phyloP scores from a whole-genome alignment of 257 asterid genomes.

The Schizonepeta tenuifolia region DNA sequence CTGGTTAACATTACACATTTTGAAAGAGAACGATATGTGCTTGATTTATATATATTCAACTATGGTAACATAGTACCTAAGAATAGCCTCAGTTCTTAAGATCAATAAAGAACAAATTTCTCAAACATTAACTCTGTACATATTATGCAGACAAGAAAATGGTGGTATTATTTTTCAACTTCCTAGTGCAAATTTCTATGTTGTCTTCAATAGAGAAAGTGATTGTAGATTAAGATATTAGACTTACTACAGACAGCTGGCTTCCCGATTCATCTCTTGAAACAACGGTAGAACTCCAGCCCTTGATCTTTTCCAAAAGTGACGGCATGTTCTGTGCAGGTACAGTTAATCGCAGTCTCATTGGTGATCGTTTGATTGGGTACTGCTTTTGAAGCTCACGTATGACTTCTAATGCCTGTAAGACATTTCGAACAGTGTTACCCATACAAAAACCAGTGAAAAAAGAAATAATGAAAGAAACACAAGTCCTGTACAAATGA shows the following conservation, averaged over 20 bases:
- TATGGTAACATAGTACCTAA: not conserved
- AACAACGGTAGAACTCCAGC: slow-evolving; percentile 61
- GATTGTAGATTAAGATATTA: slow-evolving; percentile 16
- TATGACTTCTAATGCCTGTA: slow-evolving; percentile 90
- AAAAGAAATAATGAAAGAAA: not conserved
- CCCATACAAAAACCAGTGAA: not conserved
- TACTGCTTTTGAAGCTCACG: slow-evolving; percentile 90
- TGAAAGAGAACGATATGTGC: not conserved
- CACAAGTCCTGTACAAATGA: no score
- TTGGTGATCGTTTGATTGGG: slow-evolving; percentile 90
- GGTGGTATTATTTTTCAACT: not conserved
- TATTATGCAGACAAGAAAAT: not conserved
- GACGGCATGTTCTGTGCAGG: slow-evolving; percentile 51
- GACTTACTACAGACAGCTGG: slow-evolving; percentile 69
- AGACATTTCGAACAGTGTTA: slow-evolving; percentile 25
- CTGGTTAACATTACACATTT: not conserved
- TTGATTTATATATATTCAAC: not conserved
- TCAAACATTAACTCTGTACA: not conserved
- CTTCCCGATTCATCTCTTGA: slow-evolving; percentile 73
- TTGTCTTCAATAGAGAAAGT: slow-evolving; percentile 2
- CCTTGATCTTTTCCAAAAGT: slow-evolving; percentile 64
- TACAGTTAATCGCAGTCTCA: slow-evolving; percentile 77
- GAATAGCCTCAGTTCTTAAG: not conserved
- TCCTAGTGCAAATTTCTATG: not conserved
- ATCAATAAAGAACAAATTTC: not conserved